phyloP scores from a whole-genome alignment of 495 filamentous ascomycete species.

The Ascodesmis nigricans region DNA sequence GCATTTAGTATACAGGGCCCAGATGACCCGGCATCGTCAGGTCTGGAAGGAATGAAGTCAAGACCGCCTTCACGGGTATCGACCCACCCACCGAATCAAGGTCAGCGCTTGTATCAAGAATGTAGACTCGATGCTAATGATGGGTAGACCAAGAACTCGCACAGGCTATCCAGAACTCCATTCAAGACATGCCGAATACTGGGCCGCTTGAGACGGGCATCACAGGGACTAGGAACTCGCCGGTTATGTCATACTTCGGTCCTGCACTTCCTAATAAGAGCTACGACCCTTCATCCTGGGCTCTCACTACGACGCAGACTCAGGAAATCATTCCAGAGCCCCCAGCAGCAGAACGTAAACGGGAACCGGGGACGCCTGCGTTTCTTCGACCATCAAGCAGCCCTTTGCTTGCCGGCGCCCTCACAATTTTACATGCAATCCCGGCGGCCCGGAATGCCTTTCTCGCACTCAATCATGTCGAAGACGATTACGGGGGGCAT shows the following conservation, averaged over 20 bases:
- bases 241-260: conserved; percentile 34
- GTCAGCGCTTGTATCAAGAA: not conserved
- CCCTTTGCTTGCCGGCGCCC: conserved; percentile 40
- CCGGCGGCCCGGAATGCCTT: conserved; percentile 59
- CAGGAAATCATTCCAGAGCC: conserved; percentile 41
- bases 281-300: conserved; percentile 56
- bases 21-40: too few species aligned
- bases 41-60: conserved; percentile 15
- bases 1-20: too few species aligned
- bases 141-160: conserved; percentile 13
- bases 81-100: not conserved
- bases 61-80: conserved; percentile 19
- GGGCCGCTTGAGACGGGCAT: conserved; percentile 36
- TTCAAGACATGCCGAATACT: conserved; percentile 28
- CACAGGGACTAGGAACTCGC: conserved; percentile 21
- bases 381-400: conserved; percentile 46
- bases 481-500: conserved; percentile 43
- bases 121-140: not conserved
- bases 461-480: conserved; percentile 29
- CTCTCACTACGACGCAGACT: conserved; percentile 39
- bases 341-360: conserved; percentile 37
- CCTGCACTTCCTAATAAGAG: conserved; percentile 38
- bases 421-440: conserved; percentile 69
- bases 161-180: conserved; percentile 31
- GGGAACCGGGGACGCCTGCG: conserved; percentile 35